Base-by-base conservation (phyloP, 2,329 filamentous ascomycete genomes). In the Ophiostoma quercus region DNA sequence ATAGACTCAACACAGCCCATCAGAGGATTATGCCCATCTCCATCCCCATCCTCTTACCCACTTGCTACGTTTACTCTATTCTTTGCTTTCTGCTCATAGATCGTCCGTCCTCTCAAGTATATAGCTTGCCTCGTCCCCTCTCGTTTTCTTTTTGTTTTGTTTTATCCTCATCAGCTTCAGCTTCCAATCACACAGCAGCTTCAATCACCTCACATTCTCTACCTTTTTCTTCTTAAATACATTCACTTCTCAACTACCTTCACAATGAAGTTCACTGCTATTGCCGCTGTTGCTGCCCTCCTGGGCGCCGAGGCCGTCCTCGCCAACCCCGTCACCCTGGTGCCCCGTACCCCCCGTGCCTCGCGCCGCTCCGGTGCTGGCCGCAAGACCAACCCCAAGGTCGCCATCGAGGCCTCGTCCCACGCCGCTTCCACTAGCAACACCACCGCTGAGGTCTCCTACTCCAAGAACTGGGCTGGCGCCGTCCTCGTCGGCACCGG, bases 181-280 rank as follows among this genome's bases (percentile, higher is more conserved):
- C 57, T 34, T 32, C 22, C 57, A 34, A 14, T 34, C 29, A 32
- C 34, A 32, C 62, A 41, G 62, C 62, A 32, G 16, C 60, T 63
- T 34, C 60, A 62, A 19, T 65, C 62, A 39, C 37, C 34, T 14
- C 32, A 39, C 34, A 2, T 0, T 57, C 22, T 57, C 11, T 57
- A 57, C 51, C 51, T 34, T 34, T 3, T 29, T 29, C n/a, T 16
- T 37, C 14, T 65, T 65, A 41, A 65, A 39, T 39, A 63, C 12
- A n/a, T 19, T 39, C n/a, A 4, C 11, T 34, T 37, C 32, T 19
- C 62, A 39, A 22, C 60, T 22, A 7, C 34, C 57, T 29, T 32
- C 62, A 65, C 8, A 16, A 87, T 87, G 85, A 86, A 84, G 80
- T 78, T 83, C 78, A 78, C 83, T 77, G 75, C 80, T 67, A 72